Base-by-base conservation (phyloP, 805 yeast genomes). In the Monosporozyma servazzii region DNA sequence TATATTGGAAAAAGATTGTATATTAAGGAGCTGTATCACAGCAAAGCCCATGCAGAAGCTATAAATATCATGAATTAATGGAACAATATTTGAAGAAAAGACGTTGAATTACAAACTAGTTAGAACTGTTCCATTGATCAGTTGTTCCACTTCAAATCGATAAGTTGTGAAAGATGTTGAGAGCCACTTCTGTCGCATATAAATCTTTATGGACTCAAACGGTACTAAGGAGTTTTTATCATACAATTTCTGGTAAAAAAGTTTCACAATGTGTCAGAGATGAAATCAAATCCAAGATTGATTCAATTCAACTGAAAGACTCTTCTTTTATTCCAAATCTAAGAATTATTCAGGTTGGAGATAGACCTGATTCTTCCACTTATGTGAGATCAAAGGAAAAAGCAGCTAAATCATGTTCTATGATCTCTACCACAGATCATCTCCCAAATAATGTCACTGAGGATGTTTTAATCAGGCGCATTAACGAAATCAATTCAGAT, bases 371-470 rank as follows among this genome's bases (percentile, higher is more conserved):
- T 62, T 85, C 93, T 11, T 73, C 84, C n/a, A 84, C 88, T 3
- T 86, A 86, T 67, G 90, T 86, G 46, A 77, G 80, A 56, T 85
- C 84, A 88, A 86, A 86, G 67, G 69, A 83, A 54, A 84, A 81
- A 66, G 91, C 93, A 10, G 86, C 91, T 29, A 72, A 75, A 51
- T 87, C 82, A 57, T 82, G 89, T 39, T 80, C 82, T 50, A 77
- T 86, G 52, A 71, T 72, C 17, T 84, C 90, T 69, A 68, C 74
- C 36, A 75, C 83, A 50, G 74, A 82, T 61, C 79, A 77, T 51
- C 69, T 86, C 53, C 80, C 84, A 2, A 84, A 75, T 53, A 58
- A 70, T 40, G 76, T 80, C 50, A 65, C 81, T 17, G 83, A 86
- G 67, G 69, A 73, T 45, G 81, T 77, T 54, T 64, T 86, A 37